These are phyloP conservation scores for Podospora bellae-mahoneyi DNA, from an alignment of 495 filamentous ascomycete species.

Conservation along the genomic window DNA sequence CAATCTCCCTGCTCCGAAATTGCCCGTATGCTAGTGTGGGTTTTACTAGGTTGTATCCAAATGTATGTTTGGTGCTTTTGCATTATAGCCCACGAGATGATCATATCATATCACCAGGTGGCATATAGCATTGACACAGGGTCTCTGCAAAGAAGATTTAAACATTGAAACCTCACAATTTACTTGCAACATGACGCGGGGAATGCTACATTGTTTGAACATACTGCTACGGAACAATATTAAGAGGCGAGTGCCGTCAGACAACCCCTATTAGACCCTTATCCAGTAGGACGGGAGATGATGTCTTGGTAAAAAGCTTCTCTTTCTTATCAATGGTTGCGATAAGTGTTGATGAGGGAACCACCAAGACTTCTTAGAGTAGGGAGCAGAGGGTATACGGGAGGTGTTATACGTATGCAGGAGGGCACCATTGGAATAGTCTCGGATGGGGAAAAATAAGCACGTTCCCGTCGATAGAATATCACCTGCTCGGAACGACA, in stretches of 20 bases:
- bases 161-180: conserved; percentile 1
- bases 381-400: neutral
- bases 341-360: neutral
- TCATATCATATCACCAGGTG: conserved; percentile 6
- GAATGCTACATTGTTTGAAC: neutral
- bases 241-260: too few species aligned
- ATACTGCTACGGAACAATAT: neutral
- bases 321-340: neutral
- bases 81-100: neutral
- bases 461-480: neutral
- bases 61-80: neutral
- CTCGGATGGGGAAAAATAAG: neutral
- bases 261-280: too few species aligned
- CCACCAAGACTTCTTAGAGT: neutral
- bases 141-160: neutral
- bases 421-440: neutral
- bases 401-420: neutral
- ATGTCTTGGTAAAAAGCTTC: neutral
- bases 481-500: neutral
- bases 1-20: neutral
- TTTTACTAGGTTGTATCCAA: neutral
- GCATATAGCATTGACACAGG: conserved; percentile 6
- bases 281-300: neutral
- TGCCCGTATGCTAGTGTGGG: neutral
- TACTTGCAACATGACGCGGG: conserved; percentile 3